Conservation (phyloP, 2,329 filamentous ascomycete species). For the Fusarium gaditjirri region DNA sequence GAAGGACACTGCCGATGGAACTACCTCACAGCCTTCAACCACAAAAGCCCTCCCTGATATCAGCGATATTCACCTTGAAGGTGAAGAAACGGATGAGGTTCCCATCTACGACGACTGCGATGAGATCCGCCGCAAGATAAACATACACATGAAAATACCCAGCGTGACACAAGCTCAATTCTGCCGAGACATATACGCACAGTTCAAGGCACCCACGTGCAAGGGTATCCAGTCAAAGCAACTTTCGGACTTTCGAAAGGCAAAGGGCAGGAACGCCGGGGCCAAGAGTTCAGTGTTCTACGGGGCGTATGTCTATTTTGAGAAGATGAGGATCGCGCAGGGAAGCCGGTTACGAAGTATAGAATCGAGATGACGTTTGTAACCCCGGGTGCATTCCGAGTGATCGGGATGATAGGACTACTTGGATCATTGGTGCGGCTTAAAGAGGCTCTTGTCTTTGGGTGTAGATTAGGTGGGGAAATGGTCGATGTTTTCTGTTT, state of each 20-base stretch:
- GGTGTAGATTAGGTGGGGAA: rapidly evolving
- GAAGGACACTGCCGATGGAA: not conserved
- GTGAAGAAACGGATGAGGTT: not conserved
- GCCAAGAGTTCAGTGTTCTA: conserved; percentile 9
- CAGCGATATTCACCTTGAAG: not conserved
- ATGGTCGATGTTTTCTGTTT: not conserved
- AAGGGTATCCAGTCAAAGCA: conserved; percentile 18
- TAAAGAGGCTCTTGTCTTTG: not conserved
- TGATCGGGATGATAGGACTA: not conserved
- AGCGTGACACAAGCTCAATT: conserved; percentile 8
- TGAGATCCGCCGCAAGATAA: conserved; percentile 18
- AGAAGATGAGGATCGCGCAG: conserved; percentile 13
- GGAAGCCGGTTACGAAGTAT: conserved; percentile 1
- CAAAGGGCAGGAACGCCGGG: not conserved
- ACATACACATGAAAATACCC: not conserved
- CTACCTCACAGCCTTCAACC: not conserved
- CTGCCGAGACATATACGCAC: not conserved
- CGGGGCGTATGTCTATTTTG: conserved; percentile 16
- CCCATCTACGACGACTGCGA: conserved; percentile 11
- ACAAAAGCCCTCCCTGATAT: not conserved
- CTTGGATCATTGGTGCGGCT: not conserved
- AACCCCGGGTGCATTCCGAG: not conserved
- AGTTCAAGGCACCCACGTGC: not conserved
- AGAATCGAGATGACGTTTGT: not conserved
- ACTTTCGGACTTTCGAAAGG: not conserved